Conservation (phyloP, 2,329 filamentous ascomycete species). For the Penicillium brasilianum region DNA sequence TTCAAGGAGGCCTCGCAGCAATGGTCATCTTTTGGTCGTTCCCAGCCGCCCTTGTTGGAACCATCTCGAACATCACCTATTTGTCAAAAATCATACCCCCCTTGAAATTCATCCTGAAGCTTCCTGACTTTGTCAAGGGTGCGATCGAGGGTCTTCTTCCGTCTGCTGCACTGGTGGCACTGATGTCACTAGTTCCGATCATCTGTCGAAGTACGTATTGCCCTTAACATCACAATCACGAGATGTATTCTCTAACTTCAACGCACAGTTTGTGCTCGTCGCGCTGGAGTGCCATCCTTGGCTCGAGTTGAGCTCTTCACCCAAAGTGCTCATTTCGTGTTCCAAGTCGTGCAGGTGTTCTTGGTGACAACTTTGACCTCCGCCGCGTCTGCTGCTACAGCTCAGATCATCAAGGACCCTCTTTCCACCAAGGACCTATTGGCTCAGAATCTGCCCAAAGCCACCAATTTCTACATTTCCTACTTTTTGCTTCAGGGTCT, state of each 20-base stretch:
- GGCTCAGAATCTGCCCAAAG: constrained; percentile 76
- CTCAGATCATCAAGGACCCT: constrained; percentile 69
- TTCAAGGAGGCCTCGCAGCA: constrained; percentile 71
- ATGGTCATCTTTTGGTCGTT: constrained; percentile 87
- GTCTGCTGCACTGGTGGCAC: constrained; percentile 74
- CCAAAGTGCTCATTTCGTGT: constrained; percentile 82
- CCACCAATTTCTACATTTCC: constrained; percentile 92
- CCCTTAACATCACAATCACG: neutral
- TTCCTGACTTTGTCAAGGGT: constrained; percentile 74
- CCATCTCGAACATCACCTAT: constrained; percentile 83
- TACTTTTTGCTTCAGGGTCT: constrained; percentile 94
- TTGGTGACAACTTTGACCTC: constrained; percentile 83
- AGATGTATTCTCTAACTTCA: constrained; percentile 14
- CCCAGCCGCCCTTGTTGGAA: constrained; percentile 76
- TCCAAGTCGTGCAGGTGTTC: constrained; percentile 82
- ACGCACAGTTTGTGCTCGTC: constrained; percentile 70
- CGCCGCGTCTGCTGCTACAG: constrained; percentile 73
- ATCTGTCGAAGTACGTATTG: constrained; percentile 71
- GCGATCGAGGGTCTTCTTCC: constrained; percentile 85
- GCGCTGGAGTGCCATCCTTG: constrained; percentile 78
- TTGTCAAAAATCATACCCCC: constrained; percentile 61
- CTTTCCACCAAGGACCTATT: constrained; percentile 67
- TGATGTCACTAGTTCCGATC: constrained; percentile 85
- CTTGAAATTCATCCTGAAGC: constrained; percentile 73
- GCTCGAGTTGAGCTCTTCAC: constrained; percentile 85